Evolutionary conservation across 371 early-diverging fungal genomes (phyloP).

Genomic region (Syncephalis plumigaleata): DNA sequence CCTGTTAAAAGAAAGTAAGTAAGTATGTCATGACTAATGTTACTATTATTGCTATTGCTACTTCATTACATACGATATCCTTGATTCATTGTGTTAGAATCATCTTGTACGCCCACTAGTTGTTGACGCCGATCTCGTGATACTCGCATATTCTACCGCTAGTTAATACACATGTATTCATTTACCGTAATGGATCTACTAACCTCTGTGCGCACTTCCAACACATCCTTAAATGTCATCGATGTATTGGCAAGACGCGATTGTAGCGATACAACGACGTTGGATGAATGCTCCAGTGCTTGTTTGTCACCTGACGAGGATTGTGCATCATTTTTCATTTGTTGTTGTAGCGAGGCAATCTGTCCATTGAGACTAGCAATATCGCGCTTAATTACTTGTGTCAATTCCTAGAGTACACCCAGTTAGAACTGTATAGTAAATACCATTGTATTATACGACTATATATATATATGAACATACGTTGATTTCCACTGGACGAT

Average conservation of each 20-base stretch:
- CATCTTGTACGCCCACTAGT: conserved; percentile 7
- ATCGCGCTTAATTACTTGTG: conserved; percentile 86
- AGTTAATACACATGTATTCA: too few relatives aligned
- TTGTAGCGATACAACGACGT: conserved; percentile 80
- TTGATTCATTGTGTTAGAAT: background rate
- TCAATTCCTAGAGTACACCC: conserved; percentile 65
- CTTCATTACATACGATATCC: background rate
- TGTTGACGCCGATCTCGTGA: conserved; percentile 48
- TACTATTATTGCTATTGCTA: background rate
- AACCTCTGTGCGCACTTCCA: conserved; percentile 79
- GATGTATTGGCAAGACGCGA: conserved; percentile 77
- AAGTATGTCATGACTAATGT: background rate
- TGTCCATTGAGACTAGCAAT: conserved; percentile 83
- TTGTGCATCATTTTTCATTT: conserved; percentile 16
- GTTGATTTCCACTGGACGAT: conserved; percentile 51
- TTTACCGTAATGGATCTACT: too few relatives aligned
- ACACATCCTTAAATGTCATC: conserved; percentile 77
- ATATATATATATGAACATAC: conserved; percentile 18
- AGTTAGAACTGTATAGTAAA: background rate
- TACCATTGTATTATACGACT: too few relatives aligned
- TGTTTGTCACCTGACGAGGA: conserved; percentile 39
- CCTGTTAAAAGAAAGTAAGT: conserved; percentile 7
- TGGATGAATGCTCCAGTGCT: conserved; percentile 77
- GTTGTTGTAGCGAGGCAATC: conserved; percentile 65
- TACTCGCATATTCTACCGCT: conserved; percentile 44